Evolutionary conservation across 495 filamentous ascomycete species (phyloP).

Genomic region (Apodospora peruviana): DNA sequence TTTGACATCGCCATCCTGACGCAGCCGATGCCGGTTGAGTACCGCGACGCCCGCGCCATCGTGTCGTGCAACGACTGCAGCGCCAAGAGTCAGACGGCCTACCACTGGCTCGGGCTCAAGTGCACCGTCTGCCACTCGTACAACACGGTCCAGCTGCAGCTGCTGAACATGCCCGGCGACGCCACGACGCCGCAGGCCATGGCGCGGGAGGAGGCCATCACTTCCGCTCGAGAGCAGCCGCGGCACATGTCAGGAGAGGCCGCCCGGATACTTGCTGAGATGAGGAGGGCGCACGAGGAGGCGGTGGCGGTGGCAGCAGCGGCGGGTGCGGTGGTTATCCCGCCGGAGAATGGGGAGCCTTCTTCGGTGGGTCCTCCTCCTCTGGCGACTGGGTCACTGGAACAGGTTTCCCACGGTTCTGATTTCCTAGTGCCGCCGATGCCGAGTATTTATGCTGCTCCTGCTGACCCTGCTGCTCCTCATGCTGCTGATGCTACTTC

Average conservation of each 20-base stretch:
- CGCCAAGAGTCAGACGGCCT: slow-evolving; percentile 74
- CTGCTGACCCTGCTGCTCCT: too few species aligned
- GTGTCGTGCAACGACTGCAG: slow-evolving; percentile 94
- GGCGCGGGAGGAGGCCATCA: too few species aligned
- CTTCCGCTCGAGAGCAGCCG: neutral
- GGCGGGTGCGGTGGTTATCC: too few species aligned
- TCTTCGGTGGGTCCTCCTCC: too few species aligned
- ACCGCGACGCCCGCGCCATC: slow-evolving; percentile 70
- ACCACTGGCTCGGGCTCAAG: slow-evolving; percentile 93
- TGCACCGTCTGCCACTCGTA: slow-evolving; percentile 81
- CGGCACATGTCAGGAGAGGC: neutral
- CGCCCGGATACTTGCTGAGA: neutral
- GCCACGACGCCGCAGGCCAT: neutral
- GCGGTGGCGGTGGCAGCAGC: too few species aligned
- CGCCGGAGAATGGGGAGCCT: too few species aligned
- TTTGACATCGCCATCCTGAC: slow-evolving; percentile 76
- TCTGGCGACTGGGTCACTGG: too few species aligned
- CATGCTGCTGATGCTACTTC: too few species aligned
- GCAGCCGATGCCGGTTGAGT: slow-evolving; percentile 88
- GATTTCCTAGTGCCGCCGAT: too few species aligned
- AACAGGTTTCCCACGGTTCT: too few species aligned
- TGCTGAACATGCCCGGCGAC: slow-evolving; percentile 33
- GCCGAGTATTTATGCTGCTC: too few species aligned
- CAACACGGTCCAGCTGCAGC: slow-evolving; percentile 70
- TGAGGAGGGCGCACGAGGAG: neutral